Evolutionary conservation across 176 grass and related monocot species (phyloP), one percentile per base, ranked within the genome.

Genomic region (Triticum monococcum): DNA sequence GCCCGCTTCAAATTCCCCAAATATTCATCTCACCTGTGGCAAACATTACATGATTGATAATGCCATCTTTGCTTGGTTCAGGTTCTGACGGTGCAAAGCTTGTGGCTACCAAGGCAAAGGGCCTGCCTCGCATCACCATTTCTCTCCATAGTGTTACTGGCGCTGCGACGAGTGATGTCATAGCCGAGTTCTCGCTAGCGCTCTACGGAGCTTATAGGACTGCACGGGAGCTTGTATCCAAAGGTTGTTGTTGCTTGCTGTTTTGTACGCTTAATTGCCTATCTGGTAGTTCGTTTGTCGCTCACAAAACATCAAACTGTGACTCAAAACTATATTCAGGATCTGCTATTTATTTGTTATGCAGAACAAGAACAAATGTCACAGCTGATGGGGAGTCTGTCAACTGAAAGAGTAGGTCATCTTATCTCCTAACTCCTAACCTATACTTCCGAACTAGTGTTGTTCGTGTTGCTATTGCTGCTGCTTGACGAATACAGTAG

Each of bases 71-170:
- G 25, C 16, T 45, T 38, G 81, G 45, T 33, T 85, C 83, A 96
- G 96, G 78, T 63, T 66, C 70, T 54, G 62, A 37, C 48, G 13
- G 35, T 68, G 86, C 76, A 37, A 73, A 88, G 63, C 88, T 96
- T 78, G 63, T 94, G 83, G 92, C 90, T 80, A 87, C 90, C 33
- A 98, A 98, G 76, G 91, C 91, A 16, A 98, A 98, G 77, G 96
- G 96, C 25, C 75, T 98, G 41, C 97, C 97, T 88, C 97, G 87
- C 35, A 92, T 98, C 26, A 81, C 90, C 37, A 54, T 98, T 62
- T 79, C 90, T 64, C 94, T 98, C 38, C 40, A 88, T 63, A 88
- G 70, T 75, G 64, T 92, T 50, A 64, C 45, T 63, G 82, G 79
- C 77, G 72, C 87, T 64, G 36, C 17, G 7, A 70, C 85, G 40